Percentiles rank a stretch among this genome's conserved stretches.
Conservation (phyloP, 192 early-diverging fungal genomes). For the Chytriomyces sp. region DNA sequence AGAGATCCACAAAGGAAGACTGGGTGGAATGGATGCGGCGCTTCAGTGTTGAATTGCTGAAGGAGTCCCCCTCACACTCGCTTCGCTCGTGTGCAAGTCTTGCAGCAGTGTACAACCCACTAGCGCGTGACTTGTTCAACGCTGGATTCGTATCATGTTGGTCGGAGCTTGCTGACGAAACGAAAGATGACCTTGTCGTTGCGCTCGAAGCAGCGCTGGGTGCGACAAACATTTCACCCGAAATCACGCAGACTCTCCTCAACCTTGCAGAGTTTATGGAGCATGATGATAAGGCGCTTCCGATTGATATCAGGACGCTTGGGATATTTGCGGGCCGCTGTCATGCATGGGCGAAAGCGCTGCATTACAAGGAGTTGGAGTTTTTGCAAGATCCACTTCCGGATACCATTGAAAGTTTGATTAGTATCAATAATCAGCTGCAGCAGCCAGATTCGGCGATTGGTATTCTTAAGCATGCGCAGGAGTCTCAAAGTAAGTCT, state of each 20-base stretch:
- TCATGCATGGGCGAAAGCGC: slow-evolving; percentile 96
- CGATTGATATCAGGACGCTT: slow-evolving; percentile 89
- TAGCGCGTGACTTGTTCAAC: slow-evolving; percentile 92
- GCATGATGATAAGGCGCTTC: slow-evolving; percentile 92
- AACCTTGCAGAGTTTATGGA: slow-evolving; percentile 99
- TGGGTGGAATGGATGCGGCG: slow-evolving; percentile 95
- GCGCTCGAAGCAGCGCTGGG: slow-evolving; percentile 82
- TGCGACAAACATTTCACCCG: slow-evolving; percentile 84
- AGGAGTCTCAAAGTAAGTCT: slow-evolving; percentile 59
- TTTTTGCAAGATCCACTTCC: slow-evolving; percentile 82
- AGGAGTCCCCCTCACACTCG: slow-evolving; percentile 95
- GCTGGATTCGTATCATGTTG: slow-evolving; percentile 97
- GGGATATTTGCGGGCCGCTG: slow-evolving; percentile 89
- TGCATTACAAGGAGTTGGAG: slow-evolving; percentile 97
- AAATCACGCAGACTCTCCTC: slow-evolving; percentile 88
- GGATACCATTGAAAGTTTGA: slow-evolving; percentile 87
- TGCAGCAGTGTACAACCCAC: slow-evolving; percentile 76
- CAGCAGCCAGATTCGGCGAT: slow-evolving; percentile 96
- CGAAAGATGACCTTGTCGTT: slow-evolving; percentile 85
- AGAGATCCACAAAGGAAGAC: slow-evolving; percentile 86
- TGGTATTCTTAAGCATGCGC: slow-evolving; percentile 90
- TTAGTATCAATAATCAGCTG: slow-evolving; percentile 91
- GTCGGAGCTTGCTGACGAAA: slow-evolving; percentile 86
- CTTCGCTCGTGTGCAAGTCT: slow-evolving; percentile 87
- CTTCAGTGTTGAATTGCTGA: slow-evolving; percentile 88